phyloP scores from a whole-genome alignment of 2,329 filamentous ascomycete genomes.

The Talaromyces amestolkiae region DNA sequence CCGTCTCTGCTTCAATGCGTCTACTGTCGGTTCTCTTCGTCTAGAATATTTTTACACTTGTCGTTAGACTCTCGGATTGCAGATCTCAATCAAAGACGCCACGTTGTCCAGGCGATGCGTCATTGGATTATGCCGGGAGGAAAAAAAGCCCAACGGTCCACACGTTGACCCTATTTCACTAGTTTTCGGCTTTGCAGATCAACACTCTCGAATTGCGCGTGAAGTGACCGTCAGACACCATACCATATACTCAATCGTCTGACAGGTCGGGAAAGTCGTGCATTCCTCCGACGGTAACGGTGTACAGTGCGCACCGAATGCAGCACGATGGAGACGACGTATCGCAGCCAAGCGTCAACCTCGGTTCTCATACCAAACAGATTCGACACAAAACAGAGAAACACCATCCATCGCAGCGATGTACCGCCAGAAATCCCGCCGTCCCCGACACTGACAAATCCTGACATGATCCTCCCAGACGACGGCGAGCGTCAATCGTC shows the following conservation, averaged over 20 bases:
- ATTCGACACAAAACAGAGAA: conserved; percentile 23
- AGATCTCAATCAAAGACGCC: conserved; percentile 6
- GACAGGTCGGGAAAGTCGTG: neutral
- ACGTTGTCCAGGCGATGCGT: conserved; percentile 7
- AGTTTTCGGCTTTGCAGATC: neutral
- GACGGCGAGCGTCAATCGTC: conserved; percentile 51
- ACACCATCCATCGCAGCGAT: conserved; percentile 6
- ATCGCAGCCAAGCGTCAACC: conserved; percentile 13
- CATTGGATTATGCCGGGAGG: conserved; percentile 11
- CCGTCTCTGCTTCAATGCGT: neutral
- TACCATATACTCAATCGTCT: neutral
- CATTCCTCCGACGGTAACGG: conserved; percentile 5
- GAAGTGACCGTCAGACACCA: neutral
- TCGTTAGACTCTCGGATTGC: neutral
- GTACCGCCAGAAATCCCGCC: conserved; percentile 47
- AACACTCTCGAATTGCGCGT: neutral
- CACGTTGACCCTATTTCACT: conserved; percentile 7
- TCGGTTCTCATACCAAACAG: conserved; percentile 17
- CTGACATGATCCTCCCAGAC: conserved; percentile 88
- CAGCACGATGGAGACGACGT: conserved; percentile 16
- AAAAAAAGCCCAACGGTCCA: conserved; percentile 1
- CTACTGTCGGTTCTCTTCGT: neutral
- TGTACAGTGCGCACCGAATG: conserved; percentile 4
- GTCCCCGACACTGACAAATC: conserved; percentile 86
- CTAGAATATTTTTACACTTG: neutral